Percentiles rank a stretch among this genome's conserved stretches.
These are phyloP conservation scores for Geotrichum siamense DNA, from an alignment of 1,139 yeast species.

Conservation along the genomic window DNA sequence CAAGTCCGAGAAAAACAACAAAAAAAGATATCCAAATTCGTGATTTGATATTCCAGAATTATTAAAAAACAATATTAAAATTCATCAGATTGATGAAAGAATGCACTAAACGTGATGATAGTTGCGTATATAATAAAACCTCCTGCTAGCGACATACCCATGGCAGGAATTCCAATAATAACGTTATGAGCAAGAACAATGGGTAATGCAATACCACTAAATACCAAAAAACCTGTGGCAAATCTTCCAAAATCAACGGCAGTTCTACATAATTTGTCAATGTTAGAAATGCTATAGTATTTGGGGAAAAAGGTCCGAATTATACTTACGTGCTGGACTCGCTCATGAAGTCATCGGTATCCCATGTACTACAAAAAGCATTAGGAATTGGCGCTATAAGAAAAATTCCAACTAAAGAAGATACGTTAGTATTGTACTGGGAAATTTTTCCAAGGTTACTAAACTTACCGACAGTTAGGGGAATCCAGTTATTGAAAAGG, in stretches of 20 bases:
- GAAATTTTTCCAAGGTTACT: no score
- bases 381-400: conserved; percentile 68
- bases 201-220: conserved; percentile 64
- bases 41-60: not conserved
- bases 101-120: conserved; percentile 62
- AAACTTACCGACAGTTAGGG: conserved; percentile 49
- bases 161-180: conserved; percentile 52
- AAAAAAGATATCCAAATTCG: no score
- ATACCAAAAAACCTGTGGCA: conserved; percentile 56
- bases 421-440: no score
- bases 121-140: conserved; percentile 67
- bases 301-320: not conserved
- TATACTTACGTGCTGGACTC: conserved; percentile 37
- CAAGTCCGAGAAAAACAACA: no score
- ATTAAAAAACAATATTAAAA: conserved; percentile 23
- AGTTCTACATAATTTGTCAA: conserved; percentile 25
- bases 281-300: no score
- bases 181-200: conserved; percentile 57
- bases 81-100: conserved; percentile 56
- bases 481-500: conserved; percentile 70
- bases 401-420: conserved; percentile 35
- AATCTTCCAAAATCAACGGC: conserved; percentile 61
- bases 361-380: conserved; percentile 42
- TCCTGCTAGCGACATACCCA: conserved; percentile 57
- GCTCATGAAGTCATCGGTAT: conserved; percentile 44